Conservation (phyloP, 2,329 filamentous ascomycete genomes). For the Cordyceps javanica region DNA sequence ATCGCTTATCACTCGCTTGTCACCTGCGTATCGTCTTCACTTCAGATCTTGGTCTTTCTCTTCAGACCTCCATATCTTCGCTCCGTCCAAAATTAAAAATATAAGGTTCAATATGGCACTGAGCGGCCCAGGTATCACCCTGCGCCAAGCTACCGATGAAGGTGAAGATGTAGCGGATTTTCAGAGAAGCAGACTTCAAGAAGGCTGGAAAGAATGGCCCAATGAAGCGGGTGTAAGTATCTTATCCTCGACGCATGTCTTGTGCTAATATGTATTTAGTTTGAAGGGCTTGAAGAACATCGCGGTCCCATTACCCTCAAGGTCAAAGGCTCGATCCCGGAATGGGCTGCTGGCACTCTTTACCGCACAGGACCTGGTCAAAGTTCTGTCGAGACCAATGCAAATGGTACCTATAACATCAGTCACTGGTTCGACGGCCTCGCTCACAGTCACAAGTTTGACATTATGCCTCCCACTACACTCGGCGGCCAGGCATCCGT, state of each 20-base stretch:
- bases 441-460: slow-evolving; percentile 64
- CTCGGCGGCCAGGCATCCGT: slow-evolving; percentile 34
- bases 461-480: slow-evolving; percentile 46
- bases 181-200: slow-evolving; percentile 5
- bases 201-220: slow-evolving; percentile 28
- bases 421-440: slow-evolving; percentile 82
- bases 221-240: slow-evolving; percentile 31
- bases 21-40: background rate
- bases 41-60: background rate
- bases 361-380: slow-evolving; percentile 70
- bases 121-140: background rate
- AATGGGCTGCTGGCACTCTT: slow-evolving; percentile 64
- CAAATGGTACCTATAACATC: slow-evolving; percentile 53
- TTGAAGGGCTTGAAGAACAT: slow-evolving; percentile 61
- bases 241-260: background rate
- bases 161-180: slow-evolving; percentile 5
- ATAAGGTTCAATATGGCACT: slow-evolving; percentile 4
- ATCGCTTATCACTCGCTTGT: background rate
- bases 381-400: slow-evolving; percentile 52
- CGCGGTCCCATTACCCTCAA: slow-evolving; percentile 56
- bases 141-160: slow-evolving; percentile 4
- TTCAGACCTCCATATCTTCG: background rate
- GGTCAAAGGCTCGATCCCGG: slow-evolving; percentile 61
- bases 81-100: background rate
- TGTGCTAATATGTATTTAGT: slow-evolving; percentile 38